Base-by-base conservation (phyloP, 75 land plant genomes). In the Isoetes taiwanensis region DNA sequence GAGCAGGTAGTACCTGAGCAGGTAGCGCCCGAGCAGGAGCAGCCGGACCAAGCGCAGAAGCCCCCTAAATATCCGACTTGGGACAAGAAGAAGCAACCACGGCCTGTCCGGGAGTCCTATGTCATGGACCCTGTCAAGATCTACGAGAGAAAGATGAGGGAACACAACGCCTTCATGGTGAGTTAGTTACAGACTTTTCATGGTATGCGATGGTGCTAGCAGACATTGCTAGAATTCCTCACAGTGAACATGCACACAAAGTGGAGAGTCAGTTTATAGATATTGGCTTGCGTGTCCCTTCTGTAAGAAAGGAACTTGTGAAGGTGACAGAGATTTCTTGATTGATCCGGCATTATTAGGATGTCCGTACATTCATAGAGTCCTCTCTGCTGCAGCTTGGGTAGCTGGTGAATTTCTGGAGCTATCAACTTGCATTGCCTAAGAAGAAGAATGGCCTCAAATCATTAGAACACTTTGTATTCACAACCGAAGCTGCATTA, bases 371-470 rank as follows among this genome's bases (percentile, higher is more conserved):
- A 31, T 88, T 23, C 69, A 76, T 35, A 63, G 78, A 34, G 72
- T 81, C 30, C 62, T 93, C 34, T 76, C 83, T 43, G 98, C 95
- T 12, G 83, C 83, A 54, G 96, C 98, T 32, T 93, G 96, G 96
- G 59, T 81, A 10, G 76, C 80, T 3, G 98, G 98, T 32, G 96
- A 93, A 61, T 88, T 83, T 70, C 78, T 81, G 32, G 81, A 79
- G 59, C 66, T 82, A 42, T 78, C 86, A 1, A 41, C 46, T 19
- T n/a, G n/a, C n/a, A n/a, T n/a, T n/a, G n/a, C n/a, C n/a, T n/a
- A n/a, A n/a, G n/a, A n/a, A n/a, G n/a, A n/a, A n/a, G n/a, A n/a
- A n/a, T n/a, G n/a, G n/a, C n/a, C n/a, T n/a, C n/a, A n/a, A n/a
- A n/a, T n/a, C n/a, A n/a, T n/a, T n/a, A n/a, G n/a, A n/a, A n/a